These are phyloP conservation scores for Trematosphaeria pertusa DNA, from an alignment of 2,329 filamentous ascomycete species.

Conservation along the genomic window DNA sequence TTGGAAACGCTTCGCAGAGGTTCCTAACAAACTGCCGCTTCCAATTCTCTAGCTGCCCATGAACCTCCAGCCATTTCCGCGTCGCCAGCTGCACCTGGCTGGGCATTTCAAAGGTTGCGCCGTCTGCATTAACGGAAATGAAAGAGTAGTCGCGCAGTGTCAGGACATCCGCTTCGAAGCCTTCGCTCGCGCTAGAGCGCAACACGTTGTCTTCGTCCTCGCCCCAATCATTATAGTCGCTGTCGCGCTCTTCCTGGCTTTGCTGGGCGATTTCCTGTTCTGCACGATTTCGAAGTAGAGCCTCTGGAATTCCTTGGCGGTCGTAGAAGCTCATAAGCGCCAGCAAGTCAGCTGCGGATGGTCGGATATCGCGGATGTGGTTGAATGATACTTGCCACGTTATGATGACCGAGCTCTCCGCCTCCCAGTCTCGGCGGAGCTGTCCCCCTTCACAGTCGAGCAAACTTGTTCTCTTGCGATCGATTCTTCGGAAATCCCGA, in stretches of 20 bases:
- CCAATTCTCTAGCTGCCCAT: slow-evolving; percentile 5
- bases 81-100: slow-evolving; percentile 16
- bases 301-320: slow-evolving; percentile 47
- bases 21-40: slow-evolving; percentile 2
- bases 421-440: slow-evolving; percentile 39
- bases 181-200: slow-evolving; percentile 9
- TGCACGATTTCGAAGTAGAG: slow-evolving; percentile 28
- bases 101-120: slow-evolving; percentile 9
- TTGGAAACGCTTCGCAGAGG: slow-evolving; percentile 3
- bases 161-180: slow-evolving; percentile 8
- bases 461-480: slow-evolving; percentile 29
- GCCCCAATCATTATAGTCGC: background rate
- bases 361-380: slow-evolving; percentile 37
- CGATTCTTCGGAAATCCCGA: slow-evolving; percentile 44
- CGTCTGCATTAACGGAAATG: background rate
- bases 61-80: slow-evolving; percentile 12
- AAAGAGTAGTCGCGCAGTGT: slow-evolving; percentile 13
- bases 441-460: slow-evolving; percentile 34
- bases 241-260: background rate
- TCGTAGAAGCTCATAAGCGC: slow-evolving; percentile 58
- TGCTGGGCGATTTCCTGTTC: background rate
- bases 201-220: background rate
- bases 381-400: slow-evolving; percentile 46
- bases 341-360: slow-evolving; percentile 50
- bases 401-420: slow-evolving; percentile 44